Evolutionary conservation across 108 stramenopile species (phyloP).

Genomic region (Stephanodiscus triporus): DNA sequence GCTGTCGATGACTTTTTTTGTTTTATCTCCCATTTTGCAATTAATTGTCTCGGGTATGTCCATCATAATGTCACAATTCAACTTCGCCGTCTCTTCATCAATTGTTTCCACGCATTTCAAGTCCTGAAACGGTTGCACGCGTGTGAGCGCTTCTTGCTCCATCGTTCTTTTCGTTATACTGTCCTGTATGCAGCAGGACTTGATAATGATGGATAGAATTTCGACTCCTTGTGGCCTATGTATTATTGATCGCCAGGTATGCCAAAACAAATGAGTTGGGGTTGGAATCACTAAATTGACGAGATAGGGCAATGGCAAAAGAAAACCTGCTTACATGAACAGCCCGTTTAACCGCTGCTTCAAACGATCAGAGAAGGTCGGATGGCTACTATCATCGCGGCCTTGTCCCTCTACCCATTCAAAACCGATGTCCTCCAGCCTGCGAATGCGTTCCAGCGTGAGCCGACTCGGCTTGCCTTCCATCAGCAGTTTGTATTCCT

Average conservation of each 20-base stretch:
- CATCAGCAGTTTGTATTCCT: constrained; percentile 51
- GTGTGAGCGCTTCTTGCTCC: too few species aligned
- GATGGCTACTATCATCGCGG: not conserved
- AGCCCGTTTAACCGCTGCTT: constrained; percentile 46
- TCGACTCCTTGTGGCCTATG: constrained; percentile 38
- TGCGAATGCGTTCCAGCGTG: constrained; percentile 46
- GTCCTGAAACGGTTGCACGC: too few species aligned
- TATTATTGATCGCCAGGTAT: not conserved
- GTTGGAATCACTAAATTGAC: not conserved
- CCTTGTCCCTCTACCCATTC: constrained; percentile 14
- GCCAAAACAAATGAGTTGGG: not conserved
- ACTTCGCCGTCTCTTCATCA: too few species aligned
- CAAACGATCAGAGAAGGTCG: constrained; percentile 37
- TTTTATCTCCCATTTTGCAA: constrained; percentile 56
- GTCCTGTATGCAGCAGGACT: constrained; percentile 27
- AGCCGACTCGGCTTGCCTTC: constrained; percentile 49
- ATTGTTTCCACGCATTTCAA: too few species aligned
- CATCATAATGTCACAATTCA: too few species aligned
- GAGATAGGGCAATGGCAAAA: not conserved
- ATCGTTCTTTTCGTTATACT: too few species aligned
- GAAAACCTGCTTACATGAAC: constrained; percentile 40
- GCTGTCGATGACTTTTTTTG: constrained; percentile 41
- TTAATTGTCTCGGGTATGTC: constrained; percentile 49
- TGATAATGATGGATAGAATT: constrained; percentile 47
- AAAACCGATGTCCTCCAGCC: constrained; percentile 36